Evolutionary conservation across 805 yeast species (phyloP).

Genomic region (Candida ficus): DNA sequence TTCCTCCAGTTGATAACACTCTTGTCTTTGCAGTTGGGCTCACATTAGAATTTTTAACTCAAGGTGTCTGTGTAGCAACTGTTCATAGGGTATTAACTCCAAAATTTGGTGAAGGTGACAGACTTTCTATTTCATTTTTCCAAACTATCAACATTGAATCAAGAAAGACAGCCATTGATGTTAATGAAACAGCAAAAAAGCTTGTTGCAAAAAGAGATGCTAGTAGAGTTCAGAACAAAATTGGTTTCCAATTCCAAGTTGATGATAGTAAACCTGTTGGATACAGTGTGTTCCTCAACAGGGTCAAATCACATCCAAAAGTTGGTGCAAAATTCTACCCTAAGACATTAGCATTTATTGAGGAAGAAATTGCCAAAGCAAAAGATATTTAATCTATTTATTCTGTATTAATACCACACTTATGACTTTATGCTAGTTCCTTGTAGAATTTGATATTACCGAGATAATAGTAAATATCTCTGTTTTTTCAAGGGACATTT

Average conservation of each 20-base stretch:
- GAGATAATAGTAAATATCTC: too few relatives aligned
- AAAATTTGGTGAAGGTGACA: slow-evolving; percentile 22
- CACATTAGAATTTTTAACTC: slow-evolving; percentile 42
- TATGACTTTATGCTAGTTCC: too few relatives aligned
- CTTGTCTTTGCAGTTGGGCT: slow-evolving; percentile 46
- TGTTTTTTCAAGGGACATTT: too few relatives aligned
- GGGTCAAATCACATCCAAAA: slow-evolving; percentile 45
- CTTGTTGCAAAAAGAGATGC: slow-evolving; percentile 17
- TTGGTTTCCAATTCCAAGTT: slow-evolving; percentile 25
- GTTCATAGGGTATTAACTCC: slow-evolving; percentile 38
- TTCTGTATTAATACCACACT: too few relatives aligned
- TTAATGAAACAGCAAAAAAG: slow-evolving; percentile 13
- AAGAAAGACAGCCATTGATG: slow-evolving; percentile 16
- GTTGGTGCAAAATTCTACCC: slow-evolving; percentile 45
- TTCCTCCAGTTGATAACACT: slow-evolving; percentile 35
- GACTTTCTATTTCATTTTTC: slow-evolving; percentile 44
- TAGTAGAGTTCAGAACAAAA: slow-evolving; percentile 16
- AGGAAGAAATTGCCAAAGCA: slow-evolving; percentile 31
- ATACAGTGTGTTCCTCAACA: slow-evolving; percentile 39
- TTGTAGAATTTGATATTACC: too few relatives aligned
- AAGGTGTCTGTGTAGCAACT: slow-evolving; percentile 45
- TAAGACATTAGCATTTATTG: slow-evolving; percentile 31
- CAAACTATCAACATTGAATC: slow-evolving; percentile 37
- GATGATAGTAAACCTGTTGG: slow-evolving; percentile 37
- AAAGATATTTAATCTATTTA: slow-evolving; percentile 39